phyloP scores from a whole-genome alignment of 306 rosid species.

The Glycine tomentella region DNA sequence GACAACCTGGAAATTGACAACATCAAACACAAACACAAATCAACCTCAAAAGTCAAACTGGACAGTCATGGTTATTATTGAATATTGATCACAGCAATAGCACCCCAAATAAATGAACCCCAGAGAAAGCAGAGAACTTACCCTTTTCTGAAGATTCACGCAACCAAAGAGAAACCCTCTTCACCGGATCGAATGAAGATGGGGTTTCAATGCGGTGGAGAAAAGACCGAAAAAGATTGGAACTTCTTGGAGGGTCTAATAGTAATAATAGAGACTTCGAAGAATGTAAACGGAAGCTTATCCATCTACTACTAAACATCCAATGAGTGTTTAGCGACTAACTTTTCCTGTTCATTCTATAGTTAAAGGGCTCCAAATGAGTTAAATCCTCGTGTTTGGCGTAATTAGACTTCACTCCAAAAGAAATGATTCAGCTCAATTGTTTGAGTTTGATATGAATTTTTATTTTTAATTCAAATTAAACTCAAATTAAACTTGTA shows the following conservation, averaged over 20 bases:
- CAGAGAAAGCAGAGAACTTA: slow-evolving; percentile 47
- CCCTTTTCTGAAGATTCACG: slow-evolving; percentile 40
- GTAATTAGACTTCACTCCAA: too few relatives aligned
- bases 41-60: slow-evolving; percentile 20
- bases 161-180: slow-evolving; percentile 10
- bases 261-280: slow-evolving; percentile 33
- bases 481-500: too few relatives aligned
- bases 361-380: too few relatives aligned
- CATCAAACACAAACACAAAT: slow-evolving; percentile 4
- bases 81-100: neutral
- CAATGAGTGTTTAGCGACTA: too few relatives aligned
- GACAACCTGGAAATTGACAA: neutral
- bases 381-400: too few relatives aligned
- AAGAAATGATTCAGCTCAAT: too few relatives aligned
- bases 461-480: too few relatives aligned
- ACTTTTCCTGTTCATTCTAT: too few relatives aligned
- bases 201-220: neutral
- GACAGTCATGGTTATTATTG: neutral
- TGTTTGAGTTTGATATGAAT: too few relatives aligned
- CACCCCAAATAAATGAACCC: slow-evolving; percentile 43
- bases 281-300: too few relatives aligned
- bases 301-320: too few relatives aligned
- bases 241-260: slow-evolving; percentile 39
- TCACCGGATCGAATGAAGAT: neutral
- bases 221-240: slow-evolving; percentile 41